Conservation (phyloP, 2,329 filamentous ascomycete species). For the Ophiostoma perfectum region DNA sequence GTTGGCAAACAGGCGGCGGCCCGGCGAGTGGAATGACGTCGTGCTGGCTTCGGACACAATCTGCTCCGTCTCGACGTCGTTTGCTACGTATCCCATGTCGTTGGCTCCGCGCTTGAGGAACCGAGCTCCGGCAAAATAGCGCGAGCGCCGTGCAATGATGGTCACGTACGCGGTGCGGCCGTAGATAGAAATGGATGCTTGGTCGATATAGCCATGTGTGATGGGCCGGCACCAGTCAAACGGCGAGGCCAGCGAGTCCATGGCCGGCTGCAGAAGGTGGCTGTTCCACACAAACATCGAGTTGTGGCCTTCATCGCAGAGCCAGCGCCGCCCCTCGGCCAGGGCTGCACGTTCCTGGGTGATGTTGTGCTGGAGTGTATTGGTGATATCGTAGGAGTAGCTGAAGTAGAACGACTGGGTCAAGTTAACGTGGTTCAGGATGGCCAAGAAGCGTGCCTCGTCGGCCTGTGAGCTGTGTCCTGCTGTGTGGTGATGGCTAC, state of each 20-base stretch:
- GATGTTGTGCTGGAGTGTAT: conserved; percentile 88
- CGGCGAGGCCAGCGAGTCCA: conserved; percentile 64
- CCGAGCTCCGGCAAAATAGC: conserved; percentile 88
- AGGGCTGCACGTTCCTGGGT: conserved; percentile 69
- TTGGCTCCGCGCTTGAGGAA: conserved; percentile 95
- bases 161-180: conserved; percentile 87
- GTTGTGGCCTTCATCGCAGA: conserved; percentile 64
- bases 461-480: conserved; percentile 47
- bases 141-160: conserved; percentile 84
- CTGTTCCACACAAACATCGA: conserved; percentile 99
- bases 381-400: conserved; percentile 94
- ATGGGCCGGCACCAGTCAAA: conserved; percentile 96
- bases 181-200: conserved; percentile 78
- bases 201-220: conserved; percentile 93
- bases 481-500: not conserved
- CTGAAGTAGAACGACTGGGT: conserved; percentile 95
- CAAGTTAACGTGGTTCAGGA: conserved; percentile 85
- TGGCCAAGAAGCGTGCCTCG: conserved; percentile 81
- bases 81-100: conserved; percentile 90
- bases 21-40: conserved; percentile 91
- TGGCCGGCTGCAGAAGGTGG: conserved; percentile 74
- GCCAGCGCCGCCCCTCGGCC: conserved; percentile 55
- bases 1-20: conserved; percentile 76
- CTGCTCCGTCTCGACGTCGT: conserved; percentile 98
- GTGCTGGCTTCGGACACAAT: conserved; percentile 93